Evolutionary conservation across 345 rosid genomes (phyloP).

Genomic region (Eutrema japonicum): DNA sequence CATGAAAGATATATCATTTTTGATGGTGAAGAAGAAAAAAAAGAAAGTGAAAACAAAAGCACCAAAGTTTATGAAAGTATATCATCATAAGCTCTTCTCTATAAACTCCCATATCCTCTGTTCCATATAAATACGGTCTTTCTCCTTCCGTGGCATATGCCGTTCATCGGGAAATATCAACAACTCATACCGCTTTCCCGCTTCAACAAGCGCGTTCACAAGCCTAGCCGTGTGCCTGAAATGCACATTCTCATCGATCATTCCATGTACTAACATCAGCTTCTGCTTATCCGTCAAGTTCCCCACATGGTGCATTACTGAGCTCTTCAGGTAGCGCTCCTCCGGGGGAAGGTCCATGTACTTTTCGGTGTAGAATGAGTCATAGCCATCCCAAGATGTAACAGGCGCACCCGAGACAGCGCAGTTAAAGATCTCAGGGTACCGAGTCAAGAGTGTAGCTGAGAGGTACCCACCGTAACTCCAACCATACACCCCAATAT

Average conservation of each 20-base stretch:
- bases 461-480: slow-evolving; percentile 98
- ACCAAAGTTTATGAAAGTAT: slow-evolving; percentile 3
- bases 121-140: slow-evolving; percentile 85
- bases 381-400: slow-evolving; percentile 96
- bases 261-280: slow-evolving; percentile 81
- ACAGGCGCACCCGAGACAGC: slow-evolving; percentile 93
- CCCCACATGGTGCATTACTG: slow-evolving; percentile 75
- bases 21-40: neutral
- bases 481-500: slow-evolving; percentile 85
- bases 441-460: slow-evolving; percentile 64
- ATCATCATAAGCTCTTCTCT: slow-evolving; percentile 62
- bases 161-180: slow-evolving; percentile 89
- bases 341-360: slow-evolving; percentile 87
- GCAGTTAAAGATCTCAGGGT: slow-evolving; percentile 70
- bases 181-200: slow-evolving; percentile 70
- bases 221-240: slow-evolving; percentile 94
- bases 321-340: slow-evolving; percentile 54
- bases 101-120: slow-evolving; percentile 92
- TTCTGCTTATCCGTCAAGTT: slow-evolving; percentile 61
- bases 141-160: slow-evolving; percentile 74
- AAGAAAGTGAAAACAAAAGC: neutral
- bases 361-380: slow-evolving; percentile 90
- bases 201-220: slow-evolving; percentile 75
- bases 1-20: neutral
- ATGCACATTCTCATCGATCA: slow-evolving; percentile 97